Evolutionary conservation across 306 rosid species (phyloP).

Genomic region (Lablab purpureus): DNA sequence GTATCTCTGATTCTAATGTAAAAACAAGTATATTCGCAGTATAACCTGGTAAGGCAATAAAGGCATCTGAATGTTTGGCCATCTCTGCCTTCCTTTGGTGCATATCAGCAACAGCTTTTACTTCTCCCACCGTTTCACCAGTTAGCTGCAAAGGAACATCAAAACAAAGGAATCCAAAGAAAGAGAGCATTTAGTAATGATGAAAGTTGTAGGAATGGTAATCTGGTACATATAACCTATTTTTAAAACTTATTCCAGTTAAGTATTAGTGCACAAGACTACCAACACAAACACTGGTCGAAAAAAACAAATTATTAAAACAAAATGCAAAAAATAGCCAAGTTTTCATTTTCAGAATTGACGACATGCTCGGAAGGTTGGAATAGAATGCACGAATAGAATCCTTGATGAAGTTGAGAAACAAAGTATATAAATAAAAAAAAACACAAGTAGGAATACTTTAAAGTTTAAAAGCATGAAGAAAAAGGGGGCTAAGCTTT

Average conservation of each 20-base stretch:
- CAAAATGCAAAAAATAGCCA: background rate
- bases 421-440: constrained; percentile 3
- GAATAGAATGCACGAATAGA: background rate
- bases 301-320: constrained; percentile 17
- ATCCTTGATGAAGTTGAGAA: constrained; percentile 37
- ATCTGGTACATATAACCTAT: background rate
- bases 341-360: background rate
- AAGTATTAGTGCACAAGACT: constrained; percentile 26
- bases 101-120: constrained; percentile 97
- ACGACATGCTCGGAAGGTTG: background rate
- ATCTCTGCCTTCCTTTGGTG: constrained; percentile 99
- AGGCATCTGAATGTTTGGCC: constrained; percentile 99
- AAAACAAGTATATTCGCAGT: constrained; percentile 16
- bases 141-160: constrained; percentile 74
- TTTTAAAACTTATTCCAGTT: background rate
- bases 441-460: constrained; percentile 14
- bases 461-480: background rate
- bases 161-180: constrained; percentile 31
- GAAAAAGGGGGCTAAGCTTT: constrained; percentile 59
- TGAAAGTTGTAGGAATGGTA: background rate
- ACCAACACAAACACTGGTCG: constrained; percentile 2
- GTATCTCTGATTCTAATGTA: constrained; percentile 27
- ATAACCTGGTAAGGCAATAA: constrained; percentile 98
- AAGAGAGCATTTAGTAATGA: constrained; percentile 35
- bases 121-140: constrained; percentile 98